Evolutionary conservation across 345 rosid species (phyloP), one percentile per base, ranked within the genome.

Genomic region (Gossypium mustelinum): DNA sequence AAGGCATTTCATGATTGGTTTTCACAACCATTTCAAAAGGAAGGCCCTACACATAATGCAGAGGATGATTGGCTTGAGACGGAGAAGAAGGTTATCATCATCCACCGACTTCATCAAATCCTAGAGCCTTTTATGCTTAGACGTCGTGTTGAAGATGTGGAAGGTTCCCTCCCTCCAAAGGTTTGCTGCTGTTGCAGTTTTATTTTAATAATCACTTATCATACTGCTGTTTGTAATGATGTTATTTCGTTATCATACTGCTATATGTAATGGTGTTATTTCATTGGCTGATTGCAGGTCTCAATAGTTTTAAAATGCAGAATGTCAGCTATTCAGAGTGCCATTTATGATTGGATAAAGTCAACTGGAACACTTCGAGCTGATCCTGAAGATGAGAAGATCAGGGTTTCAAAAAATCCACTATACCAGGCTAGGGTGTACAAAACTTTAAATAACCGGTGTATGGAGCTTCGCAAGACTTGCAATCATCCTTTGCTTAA

Each of bases 41-140:
- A 96, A 84, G 91, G 78, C 57, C 86, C 96, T 68, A 48, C 84
- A 2, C 96, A 87, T 84, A 89, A 87, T 85, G 94, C 88, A 18
- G 99, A 96, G 81, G 99, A 96, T 82, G 99, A 96, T 82, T 96
- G 99, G 99, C 97, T 96, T 78, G 99, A 96, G 89, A 96, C 98
- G 63, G 99, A 96, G 78, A 96, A 96, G 87, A 96, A 96, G 83
- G 99, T 96, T 41, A 96, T 96, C 78, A 87, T 96, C 76, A 96
- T 96, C 82, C 99, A 96, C 75, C 87, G 99, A 44, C 99, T 96
- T 84, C 99, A 96, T 88, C 99, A 96, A 82, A 96, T 96, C 76
- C 83, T 96, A 78, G 99, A 96, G 87, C 99, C 99, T 54, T 96
- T 96, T 85, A 96, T 96, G 99, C 98, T 96, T 72, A 92, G 99